Base-by-base conservation (phyloP, 176 grass and related monocot genomes). In the Dendrocalamus sinicus region DNA sequence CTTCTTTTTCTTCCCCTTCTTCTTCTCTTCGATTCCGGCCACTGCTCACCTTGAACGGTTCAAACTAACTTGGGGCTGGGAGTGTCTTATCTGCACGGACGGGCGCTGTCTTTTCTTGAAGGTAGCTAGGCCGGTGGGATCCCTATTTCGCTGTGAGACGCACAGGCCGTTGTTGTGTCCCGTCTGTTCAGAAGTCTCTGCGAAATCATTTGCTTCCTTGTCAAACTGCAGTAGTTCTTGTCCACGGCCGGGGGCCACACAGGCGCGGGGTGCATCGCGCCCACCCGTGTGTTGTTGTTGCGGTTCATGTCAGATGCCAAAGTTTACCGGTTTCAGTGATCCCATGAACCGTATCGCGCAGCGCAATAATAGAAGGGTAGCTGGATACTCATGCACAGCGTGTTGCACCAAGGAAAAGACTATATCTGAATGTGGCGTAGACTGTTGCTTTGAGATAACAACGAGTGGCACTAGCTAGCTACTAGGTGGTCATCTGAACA, bases 391-490 rank as follows among this genome's bases (percentile, higher is more conserved):
- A 9, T 48, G 4, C 73, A 41, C 7, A 67, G 15, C 6, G 28
- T 19, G 7, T 60, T n/a, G 64, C 64, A 40, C 30, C 43, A 50
- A 62, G 23, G 19, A 20, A 23, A 32, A 17, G 45, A 12, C 28
- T 16, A 30, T 16, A 62, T 44, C 46, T 55, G 72, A 85, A 85
- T 43, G 72, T 16, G 73, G 37, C 12, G 22, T 47, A 1, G 23
- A 50, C 47, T 35, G 39, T 69, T 12, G 52, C 75, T 79, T 59
- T 72, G 30, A 23, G 84, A 86, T 17, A 55, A 63, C 22, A 26
- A 24, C 20, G 52, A 52, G 9, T 20, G 16, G 35, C 40, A 11
- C 10, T 13, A 35, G 22, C 45, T 48, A 7, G 50, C 50, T 15
- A 15, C 13, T 52, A 52, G 50, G 12, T 35, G 50, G 50, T 16